A percentile compares a stretch with the other conserved stretches of the same genome.
phyloP scores from a whole-genome alignment of 2,329 filamentous ascomycete species.

The Mariannaea sp. region DNA sequence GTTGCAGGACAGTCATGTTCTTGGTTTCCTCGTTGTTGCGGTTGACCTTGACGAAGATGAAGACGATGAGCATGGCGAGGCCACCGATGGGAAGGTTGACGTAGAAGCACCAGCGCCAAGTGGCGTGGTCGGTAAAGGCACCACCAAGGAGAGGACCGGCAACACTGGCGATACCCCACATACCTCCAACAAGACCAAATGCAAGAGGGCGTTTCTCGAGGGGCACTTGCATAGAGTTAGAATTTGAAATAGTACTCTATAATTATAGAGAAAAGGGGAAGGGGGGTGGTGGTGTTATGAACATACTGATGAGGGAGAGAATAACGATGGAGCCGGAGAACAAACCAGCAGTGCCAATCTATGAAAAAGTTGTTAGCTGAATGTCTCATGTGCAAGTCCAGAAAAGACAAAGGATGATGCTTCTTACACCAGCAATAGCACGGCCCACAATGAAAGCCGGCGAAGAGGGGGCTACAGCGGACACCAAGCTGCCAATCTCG shows the following conservation, averaged over 20 bases:
- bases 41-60: slow-evolving; percentile 52
- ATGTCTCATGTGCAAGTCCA: background rate
- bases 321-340: slow-evolving; percentile 57
- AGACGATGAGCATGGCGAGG: slow-evolving; percentile 53
- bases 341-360: slow-evolving; percentile 56
- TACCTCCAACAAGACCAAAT: slow-evolving; percentile 59
- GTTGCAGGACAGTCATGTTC: slow-evolving; percentile 41
- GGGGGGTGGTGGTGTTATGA: background rate
- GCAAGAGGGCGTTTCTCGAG: slow-evolving; percentile 58
- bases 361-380: slow-evolving; percentile 13
- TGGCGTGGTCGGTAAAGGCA: slow-evolving; percentile 53
- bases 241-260: too few species aligned
- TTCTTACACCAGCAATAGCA: slow-evolving; percentile 52
- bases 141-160: slow-evolving; percentile 57
- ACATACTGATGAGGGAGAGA: slow-evolving; percentile 48
- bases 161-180: slow-evolving; percentile 61
- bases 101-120: slow-evolving; percentile 60
- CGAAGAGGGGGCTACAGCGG: slow-evolving; percentile 51
- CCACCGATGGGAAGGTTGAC: slow-evolving; percentile 53
- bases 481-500: slow-evolving; percentile 51
- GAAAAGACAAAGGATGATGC: background rate
- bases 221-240: slow-evolving; percentile 46
- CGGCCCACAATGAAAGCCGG: slow-evolving; percentile 57
- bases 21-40: slow-evolving; percentile 42
- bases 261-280: background rate